Base-by-base conservation (phyloP, 768 basidiomycete genomes). In the Leccinum pellstonianum region DNA sequence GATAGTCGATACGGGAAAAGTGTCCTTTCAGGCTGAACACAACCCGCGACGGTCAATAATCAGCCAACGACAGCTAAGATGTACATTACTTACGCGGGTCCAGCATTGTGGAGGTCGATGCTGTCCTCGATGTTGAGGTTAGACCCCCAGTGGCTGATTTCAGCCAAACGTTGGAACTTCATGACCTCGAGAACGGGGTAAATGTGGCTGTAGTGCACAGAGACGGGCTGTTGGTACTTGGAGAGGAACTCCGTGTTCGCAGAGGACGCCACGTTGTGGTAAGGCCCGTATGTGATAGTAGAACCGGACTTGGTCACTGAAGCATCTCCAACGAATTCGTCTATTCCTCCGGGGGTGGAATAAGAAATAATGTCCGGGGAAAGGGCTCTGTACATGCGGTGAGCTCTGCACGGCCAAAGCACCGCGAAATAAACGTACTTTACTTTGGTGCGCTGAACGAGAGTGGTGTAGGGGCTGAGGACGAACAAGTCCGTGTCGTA, bases 121-220 rank as follows among this genome's bases (percentile, higher is more conserved):
- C 91, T 83, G 75, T 99, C 95, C 72, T 98, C 86, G 31, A 95
- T 88, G 69, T 98, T 97, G 38, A 99, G 72, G 73, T 97, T 97
- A 46, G 86, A 85, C 35, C 96, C 95, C 97, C 96, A 98, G 70
- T 98, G 96, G 64, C 94, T 96, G 63, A 99, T 86, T 76, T 99
- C 96, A 2, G 88, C 93, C 0, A 81, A 68, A 52, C 97, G 86
- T 60, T 84, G 81, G 33, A 97, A 82, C 47, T 80, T 86, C 33
- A 78, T 80, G 54, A 98, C 77, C 63, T 93, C 86, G 23, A 95
- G 70, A 47, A 97, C 84, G 0, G 96, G 93, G 60, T 86, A 80
- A n/a, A 88, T 90, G 59, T 88, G 88, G 64, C 80, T 77, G 76
- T 94, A 98, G 70, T 96, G 94, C 3, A 97, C 78, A 12, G 76